Percentiles rank a stretch among this genome's conserved stretches.
phyloP scores from a whole-genome alignment of 352 stramenopile species.

The Phytophthora fragariae region DNA sequence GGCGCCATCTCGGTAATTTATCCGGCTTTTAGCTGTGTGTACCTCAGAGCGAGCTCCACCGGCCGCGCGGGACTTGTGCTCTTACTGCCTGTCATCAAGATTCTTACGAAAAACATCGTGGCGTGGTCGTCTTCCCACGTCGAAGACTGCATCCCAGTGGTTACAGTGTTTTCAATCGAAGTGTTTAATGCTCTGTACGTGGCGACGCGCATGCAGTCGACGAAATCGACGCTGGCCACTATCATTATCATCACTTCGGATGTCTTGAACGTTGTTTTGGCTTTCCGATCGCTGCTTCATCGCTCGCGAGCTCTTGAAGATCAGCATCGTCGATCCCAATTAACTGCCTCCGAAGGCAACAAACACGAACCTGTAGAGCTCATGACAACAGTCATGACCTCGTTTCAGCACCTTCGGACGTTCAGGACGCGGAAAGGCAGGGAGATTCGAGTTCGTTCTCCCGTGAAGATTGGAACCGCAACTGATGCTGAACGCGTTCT shows the following conservation, averaged over 20 bases:
- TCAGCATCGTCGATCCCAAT: background rate
- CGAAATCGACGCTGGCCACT: constrained; percentile 30
- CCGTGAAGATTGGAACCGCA: constrained; percentile 5
- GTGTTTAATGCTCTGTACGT: constrained; percentile 48
- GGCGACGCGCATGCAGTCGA: constrained; percentile 38
- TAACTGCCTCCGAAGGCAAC: background rate
- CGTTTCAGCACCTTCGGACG: constrained; percentile 7
- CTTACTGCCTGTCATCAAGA: constrained; percentile 28
- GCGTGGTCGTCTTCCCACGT: constrained; percentile 24
- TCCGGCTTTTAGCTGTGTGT: constrained; percentile 23
- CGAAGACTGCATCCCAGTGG: constrained; percentile 38
- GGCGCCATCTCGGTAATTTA: constrained; percentile 14
- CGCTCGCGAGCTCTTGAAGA: constrained; percentile 11
- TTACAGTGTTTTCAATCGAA: constrained; percentile 44
- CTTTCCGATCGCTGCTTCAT: constrained; percentile 14
- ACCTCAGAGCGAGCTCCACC: constrained; percentile 8
- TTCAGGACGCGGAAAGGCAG: constrained; percentile 22
- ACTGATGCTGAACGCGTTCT: constrained; percentile 8
- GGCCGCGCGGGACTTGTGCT: constrained; percentile 23
- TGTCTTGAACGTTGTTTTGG: constrained; percentile 15
- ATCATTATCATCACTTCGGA: constrained; percentile 31
- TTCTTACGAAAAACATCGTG: constrained; percentile 38
- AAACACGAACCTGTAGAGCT: background rate
- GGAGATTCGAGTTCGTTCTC: constrained; percentile 18
- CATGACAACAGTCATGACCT: constrained; percentile 2